These are phyloP conservation scores for Hemileccinum rubropunctum DNA, from an alignment of 768 basidiomycete genomes.

Conservation along the genomic window DNA sequence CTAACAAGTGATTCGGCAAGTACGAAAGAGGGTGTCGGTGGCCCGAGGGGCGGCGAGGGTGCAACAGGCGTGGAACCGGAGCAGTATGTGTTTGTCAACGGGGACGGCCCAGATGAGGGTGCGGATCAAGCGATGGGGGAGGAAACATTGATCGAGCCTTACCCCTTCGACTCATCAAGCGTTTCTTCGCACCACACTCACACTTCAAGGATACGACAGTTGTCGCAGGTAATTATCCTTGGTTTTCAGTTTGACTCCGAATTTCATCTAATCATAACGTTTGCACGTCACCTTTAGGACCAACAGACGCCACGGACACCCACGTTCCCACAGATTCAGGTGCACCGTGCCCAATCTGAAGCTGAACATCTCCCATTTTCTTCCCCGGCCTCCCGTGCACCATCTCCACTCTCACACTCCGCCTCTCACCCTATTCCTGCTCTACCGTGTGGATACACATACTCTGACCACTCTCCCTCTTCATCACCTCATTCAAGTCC, in stretches of 20 bases:
- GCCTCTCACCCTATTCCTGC: constrained; percentile 18
- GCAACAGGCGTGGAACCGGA: constrained; percentile 15
- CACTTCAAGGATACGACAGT: constrained; percentile 1
- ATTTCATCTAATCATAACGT: background rate
- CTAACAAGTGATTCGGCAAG: constrained; percentile 14
- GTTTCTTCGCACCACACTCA: constrained; percentile 21
- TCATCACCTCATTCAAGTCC: constrained; percentile 4
- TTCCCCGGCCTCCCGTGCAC: constrained; percentile 8
- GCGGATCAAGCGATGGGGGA: constrained; percentile 11
- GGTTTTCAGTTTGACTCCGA: background rate
- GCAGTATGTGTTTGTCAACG: constrained; percentile 28
- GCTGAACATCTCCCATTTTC: constrained; percentile 6
- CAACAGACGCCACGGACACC: constrained; percentile 18
- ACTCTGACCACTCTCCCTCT: constrained; percentile 9
- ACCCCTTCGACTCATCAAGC: constrained; percentile 21
- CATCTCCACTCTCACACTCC: constrained; percentile 27
- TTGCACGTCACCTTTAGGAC: constrained; percentile 5
- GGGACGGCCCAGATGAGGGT: constrained; percentile 5
- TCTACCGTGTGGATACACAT: constrained; percentile 5
- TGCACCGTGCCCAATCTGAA: constrained; percentile 23
- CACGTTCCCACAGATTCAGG: constrained; percentile 23
- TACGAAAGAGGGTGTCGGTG: background rate
- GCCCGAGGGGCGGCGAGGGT: background rate
- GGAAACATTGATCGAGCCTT: constrained; percentile 21
- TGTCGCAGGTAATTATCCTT: constrained; percentile 14